A percentile compares a stretch with the other conserved stretches of the same genome.
Evolutionary conservation across 2,329 filamentous ascomycete species (phyloP).

Genomic region (Geosmithia flava): DNA sequence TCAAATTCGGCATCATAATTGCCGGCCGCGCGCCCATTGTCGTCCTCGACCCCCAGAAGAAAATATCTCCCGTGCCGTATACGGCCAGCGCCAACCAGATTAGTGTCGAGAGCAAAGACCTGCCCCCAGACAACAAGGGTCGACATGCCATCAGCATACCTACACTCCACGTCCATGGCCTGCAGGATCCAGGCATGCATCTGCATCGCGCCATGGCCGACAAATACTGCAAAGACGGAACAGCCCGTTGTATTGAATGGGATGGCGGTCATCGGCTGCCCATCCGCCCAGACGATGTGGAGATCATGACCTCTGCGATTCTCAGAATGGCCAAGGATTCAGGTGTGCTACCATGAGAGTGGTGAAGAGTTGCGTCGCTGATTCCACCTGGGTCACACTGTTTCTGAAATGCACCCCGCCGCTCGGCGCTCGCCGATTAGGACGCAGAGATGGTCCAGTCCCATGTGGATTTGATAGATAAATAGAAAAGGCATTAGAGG

Average conservation of each 20-base stretch:
- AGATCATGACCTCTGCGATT: constrained; percentile 16
- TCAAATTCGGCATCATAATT: constrained; percentile 22
- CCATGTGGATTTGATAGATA: too few species aligned
- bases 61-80: constrained; percentile 41
- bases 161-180: constrained; percentile 27
- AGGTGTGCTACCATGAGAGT: not conserved
- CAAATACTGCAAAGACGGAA: constrained; percentile 45
- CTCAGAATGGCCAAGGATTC: constrained; percentile 10
- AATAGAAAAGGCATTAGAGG: too few species aligned
- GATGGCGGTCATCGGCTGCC: constrained; percentile 60
- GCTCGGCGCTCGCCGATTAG: too few species aligned
- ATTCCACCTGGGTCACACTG: too few species aligned
- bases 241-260: constrained; percentile 54
- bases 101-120: constrained; percentile 12
- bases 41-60: constrained; percentile 11
- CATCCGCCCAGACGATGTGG: constrained; percentile 54
- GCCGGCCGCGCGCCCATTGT: constrained; percentile 19
- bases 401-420: too few species aligned
- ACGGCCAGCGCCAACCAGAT: constrained; percentile 10
- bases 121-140: constrained; percentile 35
- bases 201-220: constrained; percentile 34
- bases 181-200: constrained; percentile 49
- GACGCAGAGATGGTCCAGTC: too few species aligned
- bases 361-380: too few species aligned
- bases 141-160: constrained; percentile 16